phyloP scores from a whole-genome alignment of 306 rosid genomes.

The Notholithocarpus densiflorus region DNA sequence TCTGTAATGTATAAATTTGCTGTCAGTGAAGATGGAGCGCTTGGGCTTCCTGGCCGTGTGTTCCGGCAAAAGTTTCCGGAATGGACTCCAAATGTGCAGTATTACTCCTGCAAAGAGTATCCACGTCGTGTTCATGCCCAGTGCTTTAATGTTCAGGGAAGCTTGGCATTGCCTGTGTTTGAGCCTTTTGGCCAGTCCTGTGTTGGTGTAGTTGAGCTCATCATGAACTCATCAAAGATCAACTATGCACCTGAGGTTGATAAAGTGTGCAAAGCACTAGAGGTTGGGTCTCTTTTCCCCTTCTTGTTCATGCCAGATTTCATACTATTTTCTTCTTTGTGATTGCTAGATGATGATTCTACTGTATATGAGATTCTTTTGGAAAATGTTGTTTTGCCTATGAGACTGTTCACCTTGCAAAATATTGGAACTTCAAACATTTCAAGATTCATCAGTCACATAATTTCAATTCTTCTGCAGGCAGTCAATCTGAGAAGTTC shows the following conservation, averaged over 20 bases:
- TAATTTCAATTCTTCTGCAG: slow-evolving; percentile 54
- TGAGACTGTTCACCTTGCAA: slow-evolving; percentile 17
- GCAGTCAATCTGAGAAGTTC: slow-evolving; percentile 80
- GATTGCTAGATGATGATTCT: neutral
- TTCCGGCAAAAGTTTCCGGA: slow-evolving; percentile 72
- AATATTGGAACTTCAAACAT: neutral
- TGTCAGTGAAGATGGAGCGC: slow-evolving; percentile 56
- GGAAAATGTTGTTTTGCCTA: neutral
- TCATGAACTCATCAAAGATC: slow-evolving; percentile 74
- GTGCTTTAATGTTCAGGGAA: slow-evolving; percentile 76
- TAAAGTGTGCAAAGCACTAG: slow-evolving; percentile 87
- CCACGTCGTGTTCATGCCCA: slow-evolving; percentile 70
- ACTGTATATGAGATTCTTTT: neutral
- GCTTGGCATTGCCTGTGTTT: slow-evolving; percentile 81
- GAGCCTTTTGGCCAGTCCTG: slow-evolving; percentile 70
- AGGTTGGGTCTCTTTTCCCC: slow-evolving; percentile 54
- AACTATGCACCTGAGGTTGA: slow-evolving; percentile 87
- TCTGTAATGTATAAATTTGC: slow-evolving; percentile 62
- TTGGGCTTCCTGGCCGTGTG: slow-evolving; percentile 91
- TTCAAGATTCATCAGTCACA: slow-evolving; percentile 28
- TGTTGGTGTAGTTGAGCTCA: slow-evolving; percentile 80
- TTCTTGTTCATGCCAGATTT: slow-evolving; percentile 5
- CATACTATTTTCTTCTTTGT: slow-evolving; percentile 13
- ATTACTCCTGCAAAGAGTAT: slow-evolving; percentile 70
- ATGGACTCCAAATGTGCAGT: slow-evolving; percentile 96